Conservation (phyloP, 2,329 filamentous ascomycete species). For the Myriosclerotinia scirpicola region DNA sequence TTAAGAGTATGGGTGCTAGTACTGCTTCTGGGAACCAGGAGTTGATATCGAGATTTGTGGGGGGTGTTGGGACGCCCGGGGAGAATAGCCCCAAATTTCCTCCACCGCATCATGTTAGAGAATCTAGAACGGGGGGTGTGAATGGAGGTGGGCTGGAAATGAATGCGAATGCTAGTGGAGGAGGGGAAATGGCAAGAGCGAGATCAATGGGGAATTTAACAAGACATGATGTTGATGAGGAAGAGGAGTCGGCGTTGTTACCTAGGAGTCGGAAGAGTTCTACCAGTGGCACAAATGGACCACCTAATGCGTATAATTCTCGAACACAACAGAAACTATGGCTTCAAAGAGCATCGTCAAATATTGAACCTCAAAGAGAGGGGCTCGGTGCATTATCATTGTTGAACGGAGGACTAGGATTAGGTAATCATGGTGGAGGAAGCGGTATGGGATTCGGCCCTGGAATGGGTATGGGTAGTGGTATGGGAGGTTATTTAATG, state of each 20-base stretch:
- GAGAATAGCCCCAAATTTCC: constrained; percentile 50
- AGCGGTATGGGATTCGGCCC: constrained; percentile 18
- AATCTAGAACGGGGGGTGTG: constrained; percentile 34
- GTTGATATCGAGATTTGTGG: constrained; percentile 61
- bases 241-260: constrained; percentile 48
- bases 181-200: constrained; percentile 18
- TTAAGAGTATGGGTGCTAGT: constrained; percentile 31
- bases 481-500: constrained; percentile 33
- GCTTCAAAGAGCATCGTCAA: constrained; percentile 70
- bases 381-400: constrained; percentile 31
- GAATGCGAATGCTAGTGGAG: constrained; percentile 6
- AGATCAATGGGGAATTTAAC: constrained; percentile 21
- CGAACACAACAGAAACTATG: constrained; percentile 75
- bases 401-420: constrained; percentile 38
- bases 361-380: constrained; percentile 58
- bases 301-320: constrained; percentile 43
- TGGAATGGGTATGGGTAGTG: constrained; percentile 5
- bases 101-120: constrained; percentile 30
- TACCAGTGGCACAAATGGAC: constrained; percentile 36
- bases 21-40: constrained; percentile 40
- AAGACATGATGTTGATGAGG: constrained; percentile 37
- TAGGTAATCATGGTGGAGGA: constrained; percentile 29
- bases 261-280: constrained; percentile 43
- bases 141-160: not conserved
- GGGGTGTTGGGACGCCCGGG: constrained; percentile 50